A percentile compares a stretch with the other conserved stretches of the same genome.
Conservation (phyloP, 208 protist species). For the Balamuthia mandrillaris region DNA sequence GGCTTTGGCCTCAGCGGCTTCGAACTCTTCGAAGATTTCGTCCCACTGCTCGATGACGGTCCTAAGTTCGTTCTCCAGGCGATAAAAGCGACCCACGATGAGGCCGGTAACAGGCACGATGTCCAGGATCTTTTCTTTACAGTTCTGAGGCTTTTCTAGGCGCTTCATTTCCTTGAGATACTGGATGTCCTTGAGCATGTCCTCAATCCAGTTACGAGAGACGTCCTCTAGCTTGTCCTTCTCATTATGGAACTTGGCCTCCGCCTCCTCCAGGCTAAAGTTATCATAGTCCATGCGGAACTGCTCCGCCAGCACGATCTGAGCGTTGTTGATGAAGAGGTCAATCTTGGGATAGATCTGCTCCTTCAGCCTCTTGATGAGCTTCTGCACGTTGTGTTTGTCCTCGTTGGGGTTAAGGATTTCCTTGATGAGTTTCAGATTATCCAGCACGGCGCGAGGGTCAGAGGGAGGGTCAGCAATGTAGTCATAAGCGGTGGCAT, state of each 20-base stretch:
- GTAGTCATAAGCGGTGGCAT: background rate
- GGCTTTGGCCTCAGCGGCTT: too few species aligned
- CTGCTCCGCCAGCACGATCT: conserved; percentile 16
- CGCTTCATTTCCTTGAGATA: conserved; percentile 10
- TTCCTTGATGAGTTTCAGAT: background rate
- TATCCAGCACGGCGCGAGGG: background rate
- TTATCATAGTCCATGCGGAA: background rate
- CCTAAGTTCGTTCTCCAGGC: conserved; percentile 14
- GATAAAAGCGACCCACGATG: conserved; percentile 17
- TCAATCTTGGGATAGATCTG: conserved; percentile 19
- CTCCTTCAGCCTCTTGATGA: conserved; percentile 4
- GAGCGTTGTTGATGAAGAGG: background rate
- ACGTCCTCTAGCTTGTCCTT: background rate
- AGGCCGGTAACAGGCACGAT: conserved; percentile 19
- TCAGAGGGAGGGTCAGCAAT: background rate
- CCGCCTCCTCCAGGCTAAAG: background rate
- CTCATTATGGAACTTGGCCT: background rate
- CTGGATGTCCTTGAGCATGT: conserved; percentile 27
- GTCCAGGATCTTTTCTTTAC: conserved; percentile 25
- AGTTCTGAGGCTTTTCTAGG: conserved; percentile 19
- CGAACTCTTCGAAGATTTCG: too few species aligned
- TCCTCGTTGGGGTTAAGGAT: background rate
- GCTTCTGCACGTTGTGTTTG: background rate
- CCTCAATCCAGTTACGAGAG: background rate
- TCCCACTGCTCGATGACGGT: background rate